These are phyloP conservation scores for Sporothrix sp. DNA, from an alignment of 2,329 filamentous ascomycete species.

Conservation along the genomic window DNA sequence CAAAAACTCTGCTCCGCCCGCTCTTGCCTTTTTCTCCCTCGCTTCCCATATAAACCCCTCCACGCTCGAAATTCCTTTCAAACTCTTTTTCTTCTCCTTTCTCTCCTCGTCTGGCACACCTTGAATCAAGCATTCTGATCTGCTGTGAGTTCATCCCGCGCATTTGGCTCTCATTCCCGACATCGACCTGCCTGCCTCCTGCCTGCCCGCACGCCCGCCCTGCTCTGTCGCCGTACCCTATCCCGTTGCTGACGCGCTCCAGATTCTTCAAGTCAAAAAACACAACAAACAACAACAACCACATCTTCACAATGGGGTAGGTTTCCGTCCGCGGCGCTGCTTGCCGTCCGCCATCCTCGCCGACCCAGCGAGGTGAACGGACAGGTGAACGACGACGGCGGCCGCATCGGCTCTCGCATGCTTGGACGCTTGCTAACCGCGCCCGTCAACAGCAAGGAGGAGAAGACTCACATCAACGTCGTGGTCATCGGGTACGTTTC, in stretches of 20 bases:
- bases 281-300: constrained; percentile 2
- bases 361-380: too few relatives aligned
- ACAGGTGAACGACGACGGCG: too few relatives aligned
- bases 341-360: too few relatives aligned
- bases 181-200: constrained; percentile 10
- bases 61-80: constrained; percentile 16
- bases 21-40: background rate
- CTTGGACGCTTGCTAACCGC: constrained; percentile 17
- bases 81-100: constrained; percentile 19
- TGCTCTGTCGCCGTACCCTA: background rate
- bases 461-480: constrained; percentile 88
- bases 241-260: constrained; percentile 9
- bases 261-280: constrained; percentile 11
- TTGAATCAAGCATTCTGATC: constrained; percentile 32
- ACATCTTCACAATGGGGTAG: constrained; percentile 14
- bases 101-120: constrained; percentile 30
- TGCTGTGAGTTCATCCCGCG: constrained; percentile 21
- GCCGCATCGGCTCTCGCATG: too few relatives aligned
- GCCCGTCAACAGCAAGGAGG: constrained; percentile 63
- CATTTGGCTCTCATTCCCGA: background rate
- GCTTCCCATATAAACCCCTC: constrained; percentile 19
- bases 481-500: constrained; percentile 26
- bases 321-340: too few relatives aligned
- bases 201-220: background rate
- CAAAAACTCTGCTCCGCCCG: constrained; percentile 9